Evolutionary conservation across 1,284 basidiomycete genomes (phyloP).

Genomic region (Mycosarcoma maydis): DNA sequence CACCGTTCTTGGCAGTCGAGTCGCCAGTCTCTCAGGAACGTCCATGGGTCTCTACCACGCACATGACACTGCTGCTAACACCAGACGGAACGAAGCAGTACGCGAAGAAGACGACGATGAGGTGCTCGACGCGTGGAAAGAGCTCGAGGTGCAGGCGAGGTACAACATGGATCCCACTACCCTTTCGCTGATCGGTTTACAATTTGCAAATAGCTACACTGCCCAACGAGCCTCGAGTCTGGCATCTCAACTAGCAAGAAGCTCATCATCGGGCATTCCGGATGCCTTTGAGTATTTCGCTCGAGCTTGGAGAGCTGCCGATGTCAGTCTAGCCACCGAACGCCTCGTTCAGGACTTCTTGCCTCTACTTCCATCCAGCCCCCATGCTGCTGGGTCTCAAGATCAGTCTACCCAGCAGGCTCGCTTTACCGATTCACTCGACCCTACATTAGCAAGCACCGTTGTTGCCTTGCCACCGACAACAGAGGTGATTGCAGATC

Average conservation of each 20-base stretch:
- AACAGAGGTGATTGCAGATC: conserved; percentile 7
- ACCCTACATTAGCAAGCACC: neutral
- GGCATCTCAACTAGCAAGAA: too few relatives aligned
- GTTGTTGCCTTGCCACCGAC: conserved; percentile 14
- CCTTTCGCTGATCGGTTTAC: conserved; percentile 50
- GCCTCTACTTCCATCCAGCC: conserved; percentile 25
- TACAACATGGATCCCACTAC: conserved; percentile 59
- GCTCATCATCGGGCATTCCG: too few relatives aligned
- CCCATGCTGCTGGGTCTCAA: neutral
- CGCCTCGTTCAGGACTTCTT: conserved; percentile 52
- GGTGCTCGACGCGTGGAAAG: conserved; percentile 29
- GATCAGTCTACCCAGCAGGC: conserved; percentile 9
- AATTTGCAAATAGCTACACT: conserved; percentile 25
- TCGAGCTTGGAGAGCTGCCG: conserved; percentile 49
- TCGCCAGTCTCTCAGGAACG: conserved; percentile 27
- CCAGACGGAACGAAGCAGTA: conserved; percentile 2
- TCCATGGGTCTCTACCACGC: conserved; percentile 21
- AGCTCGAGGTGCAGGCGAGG: conserved; percentile 33
- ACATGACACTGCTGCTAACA: neutral
- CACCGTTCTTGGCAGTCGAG: conserved; percentile 38
- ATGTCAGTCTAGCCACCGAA: conserved; percentile 50
- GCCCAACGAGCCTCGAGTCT: conserved; percentile 3
- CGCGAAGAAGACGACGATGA: conserved; percentile 44
- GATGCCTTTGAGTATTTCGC: conserved; percentile 56
- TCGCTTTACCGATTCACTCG: conserved; percentile 6